These are phyloP conservation scores for Aspergillus thermomutatus DNA, from an alignment of 2,329 filamentous ascomycete species.

Conservation along the genomic window DNA sequence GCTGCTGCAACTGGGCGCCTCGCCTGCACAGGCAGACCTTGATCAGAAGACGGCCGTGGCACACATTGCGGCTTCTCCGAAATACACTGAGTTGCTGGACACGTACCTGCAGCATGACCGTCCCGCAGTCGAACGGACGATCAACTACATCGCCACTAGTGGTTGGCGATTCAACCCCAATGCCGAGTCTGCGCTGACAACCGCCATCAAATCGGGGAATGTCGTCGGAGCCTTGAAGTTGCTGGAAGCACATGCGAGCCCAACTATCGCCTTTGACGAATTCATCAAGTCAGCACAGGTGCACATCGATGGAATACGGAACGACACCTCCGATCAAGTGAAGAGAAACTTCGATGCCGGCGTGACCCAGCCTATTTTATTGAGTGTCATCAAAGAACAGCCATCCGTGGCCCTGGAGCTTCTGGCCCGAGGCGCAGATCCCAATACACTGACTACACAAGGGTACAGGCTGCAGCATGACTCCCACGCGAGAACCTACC, in stretches of 20 bases:
- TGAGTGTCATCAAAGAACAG: constrained; percentile 54
- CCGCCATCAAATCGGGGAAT: constrained; percentile 56
- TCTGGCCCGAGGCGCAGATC: constrained; percentile 62
- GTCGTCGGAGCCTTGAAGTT: constrained; percentile 56
- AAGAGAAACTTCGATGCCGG: constrained; percentile 46
- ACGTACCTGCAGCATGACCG: constrained; percentile 53
- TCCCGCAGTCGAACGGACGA: constrained; percentile 58
- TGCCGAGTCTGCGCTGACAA: constrained; percentile 53
- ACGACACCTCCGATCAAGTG: constrained; percentile 48
- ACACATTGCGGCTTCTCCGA: constrained; percentile 53
- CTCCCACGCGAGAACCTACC: background rate
- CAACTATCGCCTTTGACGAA: constrained; percentile 57
- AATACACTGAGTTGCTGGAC: constrained; percentile 45
- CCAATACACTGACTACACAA: constrained; percentile 54
- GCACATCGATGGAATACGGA: constrained; percentile 8
- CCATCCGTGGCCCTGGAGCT: constrained; percentile 56
- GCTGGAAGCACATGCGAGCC: constrained; percentile 60
- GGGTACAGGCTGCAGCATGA: constrained; percentile 23
- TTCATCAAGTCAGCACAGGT: constrained; percentile 28
- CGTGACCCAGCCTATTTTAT: constrained; percentile 64
- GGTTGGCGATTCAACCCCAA: constrained; percentile 31
- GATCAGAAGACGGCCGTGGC: constrained; percentile 64
- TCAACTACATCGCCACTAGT: constrained; percentile 61
- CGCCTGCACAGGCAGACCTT: constrained; percentile 68
- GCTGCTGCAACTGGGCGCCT: constrained; percentile 68